Percentiles rank a stretch among this genome's conserved stretches.
These are phyloP conservation scores for Pythium dissotocum DNA, from an alignment of 352 stramenopile genomes.

Conservation along the genomic window DNA sequence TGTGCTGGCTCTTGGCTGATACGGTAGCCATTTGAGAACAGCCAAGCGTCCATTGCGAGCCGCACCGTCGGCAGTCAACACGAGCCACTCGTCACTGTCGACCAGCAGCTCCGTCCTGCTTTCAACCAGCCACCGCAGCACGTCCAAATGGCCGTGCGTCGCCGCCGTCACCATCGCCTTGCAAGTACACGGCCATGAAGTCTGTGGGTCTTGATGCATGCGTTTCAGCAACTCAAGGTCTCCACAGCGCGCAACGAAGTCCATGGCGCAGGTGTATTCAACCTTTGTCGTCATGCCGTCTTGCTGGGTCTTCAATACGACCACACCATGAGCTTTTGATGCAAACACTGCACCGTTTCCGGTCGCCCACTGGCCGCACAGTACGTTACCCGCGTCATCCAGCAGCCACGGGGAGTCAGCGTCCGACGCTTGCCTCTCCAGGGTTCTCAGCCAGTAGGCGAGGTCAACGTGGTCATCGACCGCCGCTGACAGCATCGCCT, in stretches of 20 bases:
- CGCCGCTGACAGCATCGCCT: slow-evolving; percentile 46
- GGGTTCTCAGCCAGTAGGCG: slow-evolving; percentile 35
- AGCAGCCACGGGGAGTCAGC: neutral
- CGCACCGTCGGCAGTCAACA: slow-evolving; percentile 21
- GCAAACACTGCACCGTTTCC: neutral
- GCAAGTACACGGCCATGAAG: slow-evolving; percentile 29
- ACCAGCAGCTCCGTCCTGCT: slow-evolving; percentile 35
- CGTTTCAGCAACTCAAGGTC: slow-evolving; percentile 31
- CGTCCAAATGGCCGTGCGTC: slow-evolving; percentile 33
- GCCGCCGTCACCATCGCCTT: slow-evolving; percentile 43
- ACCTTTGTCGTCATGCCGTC: neutral
- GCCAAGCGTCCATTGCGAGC: slow-evolving; percentile 31
- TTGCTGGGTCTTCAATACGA: neutral
- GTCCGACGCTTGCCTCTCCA: slow-evolving; percentile 12
- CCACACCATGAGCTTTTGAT: neutral
- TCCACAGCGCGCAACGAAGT: slow-evolving; percentile 32
- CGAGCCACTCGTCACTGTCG: slow-evolving; percentile 23
- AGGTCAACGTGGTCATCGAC: slow-evolving; percentile 40
- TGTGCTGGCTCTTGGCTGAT: neutral
- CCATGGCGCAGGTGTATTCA: slow-evolving; percentile 24
- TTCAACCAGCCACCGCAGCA: slow-evolving; percentile 38
- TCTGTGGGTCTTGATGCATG: slow-evolving; percentile 29
- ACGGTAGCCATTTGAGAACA: slow-evolving; percentile 28
- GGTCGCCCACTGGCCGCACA: neutral
- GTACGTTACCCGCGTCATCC: neutral